Conservation (phyloP, 192 early-diverging fungal species). For the Powellomyces hirtus region DNA sequence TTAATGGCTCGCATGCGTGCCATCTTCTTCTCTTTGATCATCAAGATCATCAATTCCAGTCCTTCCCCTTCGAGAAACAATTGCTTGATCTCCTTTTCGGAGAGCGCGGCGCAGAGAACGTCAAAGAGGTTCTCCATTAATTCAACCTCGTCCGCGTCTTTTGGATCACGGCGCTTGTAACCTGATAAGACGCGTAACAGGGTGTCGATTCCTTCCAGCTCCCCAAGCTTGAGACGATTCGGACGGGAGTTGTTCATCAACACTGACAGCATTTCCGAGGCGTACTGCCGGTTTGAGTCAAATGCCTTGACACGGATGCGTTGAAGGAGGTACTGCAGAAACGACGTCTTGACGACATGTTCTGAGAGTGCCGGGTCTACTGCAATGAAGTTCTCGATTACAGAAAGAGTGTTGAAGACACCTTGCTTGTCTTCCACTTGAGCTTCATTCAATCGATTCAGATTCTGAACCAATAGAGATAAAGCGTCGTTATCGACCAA, state of each 20-base stretch:
- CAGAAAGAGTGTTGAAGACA: conserved; percentile 77
- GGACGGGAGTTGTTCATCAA: conserved; percentile 66
- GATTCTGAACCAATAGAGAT: conserved; percentile 75
- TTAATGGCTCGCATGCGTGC: conserved; percentile 81
- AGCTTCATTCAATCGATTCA: conserved; percentile 76
- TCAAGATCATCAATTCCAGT: conserved; percentile 84
- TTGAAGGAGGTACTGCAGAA: conserved; percentile 74
- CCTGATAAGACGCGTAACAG: conserved; percentile 66
- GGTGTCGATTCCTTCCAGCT: conserved; percentile 61
- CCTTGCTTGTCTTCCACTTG: conserved; percentile 77
- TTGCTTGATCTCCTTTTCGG: conserved; percentile 66
- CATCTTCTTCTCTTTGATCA: conserved; percentile 83
- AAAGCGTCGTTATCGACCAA: conserved; percentile 67
- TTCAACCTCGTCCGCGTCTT: conserved; percentile 82
- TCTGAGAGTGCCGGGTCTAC: conserved; percentile 69
- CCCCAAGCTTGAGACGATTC: conserved; percentile 27
- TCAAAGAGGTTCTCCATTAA: conserved; percentile 92
- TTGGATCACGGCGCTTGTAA: conserved; percentile 70
- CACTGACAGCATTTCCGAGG: conserved; percentile 82
- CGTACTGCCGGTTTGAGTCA: conserved; percentile 85
- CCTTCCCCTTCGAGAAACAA: conserved; percentile 82
- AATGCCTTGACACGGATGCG: conserved; percentile 62
- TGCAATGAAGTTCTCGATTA: conserved; percentile 84
- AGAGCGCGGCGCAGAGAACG: conserved; percentile 69
- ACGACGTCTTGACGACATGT: conserved; percentile 61